Conservation (phyloP, 2,329 filamentous ascomycete species). For the Chaetomium globosum region DNA sequence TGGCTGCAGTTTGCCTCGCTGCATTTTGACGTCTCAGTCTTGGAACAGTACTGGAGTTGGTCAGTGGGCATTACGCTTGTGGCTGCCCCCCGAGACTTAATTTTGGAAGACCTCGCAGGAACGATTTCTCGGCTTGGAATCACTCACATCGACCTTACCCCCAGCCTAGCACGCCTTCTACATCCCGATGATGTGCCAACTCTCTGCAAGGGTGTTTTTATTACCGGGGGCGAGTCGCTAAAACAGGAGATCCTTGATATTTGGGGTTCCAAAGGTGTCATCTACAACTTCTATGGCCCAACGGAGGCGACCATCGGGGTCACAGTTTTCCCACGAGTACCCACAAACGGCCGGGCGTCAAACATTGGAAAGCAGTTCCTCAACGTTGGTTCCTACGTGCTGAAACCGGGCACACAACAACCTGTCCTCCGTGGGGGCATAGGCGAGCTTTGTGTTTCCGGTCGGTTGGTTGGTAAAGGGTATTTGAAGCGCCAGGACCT, state of each 20-base stretch:
- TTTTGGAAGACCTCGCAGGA: slow-evolving; percentile 78
- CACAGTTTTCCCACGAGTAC: slow-evolving; percentile 84
- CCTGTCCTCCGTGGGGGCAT: slow-evolving; percentile 78
- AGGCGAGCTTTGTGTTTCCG: slow-evolving; percentile 86
- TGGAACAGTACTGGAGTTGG: slow-evolving; percentile 97
- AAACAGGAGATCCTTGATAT: slow-evolving; percentile 85
- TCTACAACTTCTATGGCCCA: slow-evolving; percentile 91
- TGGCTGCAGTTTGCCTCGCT: slow-evolving; percentile 95
- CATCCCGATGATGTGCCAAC: slow-evolving; percentile 79
- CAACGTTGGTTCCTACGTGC: slow-evolving; percentile 83
- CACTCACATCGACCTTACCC: slow-evolving; percentile 90
- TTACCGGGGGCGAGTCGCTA: slow-evolving; percentile 85
- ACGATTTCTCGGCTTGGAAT: slow-evolving; percentile 73
- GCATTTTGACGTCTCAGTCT: slow-evolving; percentile 89
- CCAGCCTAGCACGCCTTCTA: slow-evolving; percentile 77
- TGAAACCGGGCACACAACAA: slow-evolving; percentile 67
- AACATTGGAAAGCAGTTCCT: slow-evolving; percentile 87
- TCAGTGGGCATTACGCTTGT: slow-evolving; percentile 84
- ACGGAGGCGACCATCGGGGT: slow-evolving; percentile 93
- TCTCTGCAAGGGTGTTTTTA: slow-evolving; percentile 82
- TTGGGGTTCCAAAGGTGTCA: slow-evolving; percentile 78
- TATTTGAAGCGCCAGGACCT: slow-evolving; percentile 82
- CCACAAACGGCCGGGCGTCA: slow-evolving; percentile 73
- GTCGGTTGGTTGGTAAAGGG: slow-evolving; percentile 83
- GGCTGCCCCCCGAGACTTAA: slow-evolving; percentile 77